Conservation (phyloP, 495 filamentous ascomycete genomes). For the Penicillium cosmopolitanum region DNA sequence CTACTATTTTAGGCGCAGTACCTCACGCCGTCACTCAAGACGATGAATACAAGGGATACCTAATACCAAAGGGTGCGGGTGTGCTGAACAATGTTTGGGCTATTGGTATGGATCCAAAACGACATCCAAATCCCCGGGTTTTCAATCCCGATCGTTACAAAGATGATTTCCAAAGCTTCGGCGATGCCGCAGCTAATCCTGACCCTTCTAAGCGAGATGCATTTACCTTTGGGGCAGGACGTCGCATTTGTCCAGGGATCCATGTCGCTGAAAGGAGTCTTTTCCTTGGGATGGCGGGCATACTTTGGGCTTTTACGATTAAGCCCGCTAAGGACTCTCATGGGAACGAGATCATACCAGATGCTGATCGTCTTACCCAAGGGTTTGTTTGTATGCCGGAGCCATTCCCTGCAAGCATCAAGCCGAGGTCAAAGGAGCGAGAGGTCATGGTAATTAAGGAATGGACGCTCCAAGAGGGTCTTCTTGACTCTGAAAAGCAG, state of each 20-base stretch:
- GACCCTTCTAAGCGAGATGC: slow-evolving; percentile 36
- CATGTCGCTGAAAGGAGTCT: slow-evolving; percentile 44
- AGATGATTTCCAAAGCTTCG: slow-evolving; percentile 26
- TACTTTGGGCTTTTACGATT: slow-evolving; percentile 58
- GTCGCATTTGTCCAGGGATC: slow-evolving; percentile 37
- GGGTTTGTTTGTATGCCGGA: slow-evolving; percentile 48
- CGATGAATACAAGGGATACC: slow-evolving; percentile 55
- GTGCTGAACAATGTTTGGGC: slow-evolving; percentile 51
- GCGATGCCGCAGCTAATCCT: slow-evolving; percentile 44
- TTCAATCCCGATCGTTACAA: slow-evolving; percentile 60
- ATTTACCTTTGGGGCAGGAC: slow-evolving; percentile 36
- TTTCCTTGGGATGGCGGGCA: slow-evolving; percentile 53
- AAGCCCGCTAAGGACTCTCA: slow-evolving; percentile 14
- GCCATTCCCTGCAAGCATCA: slow-evolving; percentile 34
- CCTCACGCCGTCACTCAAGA: slow-evolving; percentile 59
- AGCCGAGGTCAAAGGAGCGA: slow-evolving; percentile 31
- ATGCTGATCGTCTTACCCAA: slow-evolving; percentile 31
- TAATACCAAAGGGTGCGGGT: slow-evolving; percentile 50
- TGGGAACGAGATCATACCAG: slow-evolving; percentile 23
- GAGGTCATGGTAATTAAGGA: slow-evolving; percentile 39
- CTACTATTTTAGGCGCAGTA: slow-evolving; percentile 49
- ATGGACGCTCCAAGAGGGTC: slow-evolving; percentile 24
- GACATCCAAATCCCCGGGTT: slow-evolving; percentile 52
- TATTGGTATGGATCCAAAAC: slow-evolving; percentile 48
- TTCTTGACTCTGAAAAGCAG: slow-evolving; percentile 25